Evolutionary conservation across 257 asterid species (phyloP).

Genomic region (Linaria vulgaris): DNA sequence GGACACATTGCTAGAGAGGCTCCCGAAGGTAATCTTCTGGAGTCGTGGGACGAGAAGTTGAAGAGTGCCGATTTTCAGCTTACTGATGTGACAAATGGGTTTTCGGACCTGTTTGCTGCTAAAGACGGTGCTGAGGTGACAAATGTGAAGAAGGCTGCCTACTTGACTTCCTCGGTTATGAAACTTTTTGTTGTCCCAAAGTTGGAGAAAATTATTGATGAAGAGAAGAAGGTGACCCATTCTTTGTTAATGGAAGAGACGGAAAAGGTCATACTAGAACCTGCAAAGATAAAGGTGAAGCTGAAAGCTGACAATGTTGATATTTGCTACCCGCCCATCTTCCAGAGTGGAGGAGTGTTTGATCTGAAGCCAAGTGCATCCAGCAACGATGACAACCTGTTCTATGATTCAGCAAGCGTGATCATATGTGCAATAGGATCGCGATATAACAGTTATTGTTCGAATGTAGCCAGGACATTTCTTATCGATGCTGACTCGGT

Average conservation of each 20-base stretch:
- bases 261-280: conserved; percentile 68
- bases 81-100: conserved; percentile 56
- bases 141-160: conserved; percentile 61
- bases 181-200: conserved; percentile 68
- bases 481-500: conserved; percentile 55
- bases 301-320: conserved; percentile 75
- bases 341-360: conserved; percentile 77
- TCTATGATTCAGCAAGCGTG: conserved; percentile 60
- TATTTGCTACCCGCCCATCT: conserved; percentile 83
- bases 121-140: conserved; percentile 57
- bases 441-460: conserved; percentile 73
- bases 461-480: conserved; percentile 68
- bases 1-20: conserved; percentile 57
- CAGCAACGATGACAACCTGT: conserved; percentile 56
- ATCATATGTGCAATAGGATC: conserved; percentile 74
- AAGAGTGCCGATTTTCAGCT: conserved; percentile 41
- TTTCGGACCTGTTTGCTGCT: conserved; percentile 61
- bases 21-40: conserved; percentile 64
- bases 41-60: conserved; percentile 57
- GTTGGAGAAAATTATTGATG: conserved; percentile 59
- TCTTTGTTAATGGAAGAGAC: conserved; percentile 67
- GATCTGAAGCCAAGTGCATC: conserved; percentile 76
- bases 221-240: conserved; percentile 73
- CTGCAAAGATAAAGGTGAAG: conserved; percentile 58
- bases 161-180: conserved; percentile 59